These are phyloP conservation scores for Sonneratia alba DNA, from an alignment of 345 rosid species.

Conservation along the genomic window DNA sequence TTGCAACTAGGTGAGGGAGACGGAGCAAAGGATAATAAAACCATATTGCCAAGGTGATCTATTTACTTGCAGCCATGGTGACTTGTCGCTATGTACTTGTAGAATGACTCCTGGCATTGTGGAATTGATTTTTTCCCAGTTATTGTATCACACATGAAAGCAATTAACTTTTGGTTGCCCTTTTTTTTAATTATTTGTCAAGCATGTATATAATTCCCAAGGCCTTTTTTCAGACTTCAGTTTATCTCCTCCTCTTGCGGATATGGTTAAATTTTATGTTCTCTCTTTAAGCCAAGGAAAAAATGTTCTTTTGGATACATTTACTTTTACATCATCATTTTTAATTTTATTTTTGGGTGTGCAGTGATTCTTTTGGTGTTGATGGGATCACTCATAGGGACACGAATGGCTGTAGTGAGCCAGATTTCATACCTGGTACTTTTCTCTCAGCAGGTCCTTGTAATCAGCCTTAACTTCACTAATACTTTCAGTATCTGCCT, in stretches of 20 bases:
- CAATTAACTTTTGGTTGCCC: not conserved
- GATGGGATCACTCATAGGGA: conserved; percentile 11
- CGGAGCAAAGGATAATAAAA: conserved; percentile 12
- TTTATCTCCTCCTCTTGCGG: not conserved
- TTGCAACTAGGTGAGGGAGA: conserved; percentile 13
- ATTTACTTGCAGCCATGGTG: not conserved
- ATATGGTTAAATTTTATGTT: not conserved
- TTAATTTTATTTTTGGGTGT: not conserved
- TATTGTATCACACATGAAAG: not conserved
- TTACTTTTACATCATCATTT: conserved; percentile 1
- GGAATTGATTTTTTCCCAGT: too few relatives aligned
- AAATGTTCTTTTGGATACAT: too few relatives aligned
- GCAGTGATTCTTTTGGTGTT: conserved; percentile 15
- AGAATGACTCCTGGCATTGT: too few relatives aligned
- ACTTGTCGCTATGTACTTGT: not conserved
- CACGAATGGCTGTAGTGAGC: conserved; percentile 12
- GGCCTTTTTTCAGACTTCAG: not conserved
- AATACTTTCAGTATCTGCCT: not conserved
- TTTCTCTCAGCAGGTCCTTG: not conserved
- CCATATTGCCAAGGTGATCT: conserved; percentile 14
- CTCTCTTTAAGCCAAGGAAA: too few relatives aligned
- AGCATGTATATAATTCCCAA: not conserved
- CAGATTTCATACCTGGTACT: conserved; percentile 5
- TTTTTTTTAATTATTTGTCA: not conserved
- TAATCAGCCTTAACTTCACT: not conserved